Evolutionary conservation across 1,284 basidiomycete genomes (phyloP).

Genomic region (Rhodofomes roseus): DNA sequence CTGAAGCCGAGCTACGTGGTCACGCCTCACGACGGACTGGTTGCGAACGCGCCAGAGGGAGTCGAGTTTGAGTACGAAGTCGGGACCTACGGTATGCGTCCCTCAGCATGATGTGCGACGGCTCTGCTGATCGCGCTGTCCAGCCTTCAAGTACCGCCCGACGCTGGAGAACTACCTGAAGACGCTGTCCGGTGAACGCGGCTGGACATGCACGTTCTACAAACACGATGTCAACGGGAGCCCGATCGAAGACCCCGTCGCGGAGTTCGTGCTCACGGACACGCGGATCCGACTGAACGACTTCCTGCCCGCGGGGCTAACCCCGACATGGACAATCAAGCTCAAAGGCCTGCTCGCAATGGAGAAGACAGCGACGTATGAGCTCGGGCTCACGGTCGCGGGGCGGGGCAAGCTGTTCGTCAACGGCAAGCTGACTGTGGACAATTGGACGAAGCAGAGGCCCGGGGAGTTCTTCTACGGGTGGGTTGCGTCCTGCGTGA

Average conservation of each 20-base stretch:
- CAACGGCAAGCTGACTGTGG: conserved; percentile 56
- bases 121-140: too few species aligned
- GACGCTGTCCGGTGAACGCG: conserved; percentile 46
- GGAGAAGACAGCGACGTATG: conserved; percentile 51
- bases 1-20: conserved; percentile 45
- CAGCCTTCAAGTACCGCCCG: conserved; percentile 59
- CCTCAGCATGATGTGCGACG: background rate
- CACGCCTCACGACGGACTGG: conserved; percentile 57
- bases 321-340: conserved; percentile 59
- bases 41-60: conserved; percentile 40
- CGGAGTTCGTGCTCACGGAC: conserved; percentile 50
- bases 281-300: conserved; percentile 66
- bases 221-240: conserved; percentile 46
- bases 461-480: conserved; percentile 70
- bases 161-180: conserved; percentile 54
- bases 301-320: conserved; percentile 58
- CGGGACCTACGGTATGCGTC: conserved; percentile 54
- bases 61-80: conserved; percentile 47
- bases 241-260: conserved; percentile 37
- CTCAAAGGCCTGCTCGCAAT: conserved; percentile 54
- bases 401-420: conserved; percentile 67
- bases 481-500: conserved; percentile 27
- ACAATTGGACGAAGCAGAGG: conserved; percentile 68
- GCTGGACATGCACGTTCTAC: conserved; percentile 64
- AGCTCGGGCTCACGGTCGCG: conserved; percentile 71